A percentile compares a stretch with the other conserved stretches of the same genome.
Evolutionary conservation across 2,329 filamentous ascomycete genomes (phyloP).

Genomic region (Trichophaea hybrida): DNA sequence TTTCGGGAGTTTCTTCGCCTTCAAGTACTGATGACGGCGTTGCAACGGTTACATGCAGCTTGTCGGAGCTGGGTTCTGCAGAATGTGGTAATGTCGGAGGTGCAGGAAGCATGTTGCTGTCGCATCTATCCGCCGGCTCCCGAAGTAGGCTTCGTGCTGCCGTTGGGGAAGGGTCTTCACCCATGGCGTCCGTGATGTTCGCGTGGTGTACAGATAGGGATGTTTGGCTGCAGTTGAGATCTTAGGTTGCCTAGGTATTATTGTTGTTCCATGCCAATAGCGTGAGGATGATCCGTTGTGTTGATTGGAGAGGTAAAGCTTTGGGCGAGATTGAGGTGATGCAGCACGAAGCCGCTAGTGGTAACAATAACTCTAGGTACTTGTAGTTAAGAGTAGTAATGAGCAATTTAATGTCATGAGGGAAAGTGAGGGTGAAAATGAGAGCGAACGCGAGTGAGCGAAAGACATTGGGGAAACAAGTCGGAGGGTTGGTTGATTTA

Average conservation of each 20-base stretch:
- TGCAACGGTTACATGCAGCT: not conserved
- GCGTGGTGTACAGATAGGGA: not conserved
- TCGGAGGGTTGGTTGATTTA: no score
- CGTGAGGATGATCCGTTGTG: no score
- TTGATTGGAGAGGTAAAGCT: no score
- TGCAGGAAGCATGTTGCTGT: not conserved
- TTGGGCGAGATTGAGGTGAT: no score
- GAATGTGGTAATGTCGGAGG: not conserved
- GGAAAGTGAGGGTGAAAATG: no score
- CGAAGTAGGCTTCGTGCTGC: not conserved
- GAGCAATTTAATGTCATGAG: no score
- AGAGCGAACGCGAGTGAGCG: no score
- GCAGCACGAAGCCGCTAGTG: no score
- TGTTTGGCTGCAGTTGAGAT: not conserved
- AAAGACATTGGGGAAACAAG: no score
- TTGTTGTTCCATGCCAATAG: not conserved
- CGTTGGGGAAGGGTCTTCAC: not conserved
- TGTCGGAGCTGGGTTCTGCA: not conserved
- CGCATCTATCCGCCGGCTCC: not conserved
- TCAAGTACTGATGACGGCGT: not conserved
- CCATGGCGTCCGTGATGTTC: not conserved
- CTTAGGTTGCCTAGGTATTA: not conserved
- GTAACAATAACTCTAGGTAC: no score
- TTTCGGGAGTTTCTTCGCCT: conserved; percentile 2
- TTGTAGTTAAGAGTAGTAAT: no score